Conservation (phyloP, 805 yeast genomes). For the Isabelozyma rhagii region DNA sequence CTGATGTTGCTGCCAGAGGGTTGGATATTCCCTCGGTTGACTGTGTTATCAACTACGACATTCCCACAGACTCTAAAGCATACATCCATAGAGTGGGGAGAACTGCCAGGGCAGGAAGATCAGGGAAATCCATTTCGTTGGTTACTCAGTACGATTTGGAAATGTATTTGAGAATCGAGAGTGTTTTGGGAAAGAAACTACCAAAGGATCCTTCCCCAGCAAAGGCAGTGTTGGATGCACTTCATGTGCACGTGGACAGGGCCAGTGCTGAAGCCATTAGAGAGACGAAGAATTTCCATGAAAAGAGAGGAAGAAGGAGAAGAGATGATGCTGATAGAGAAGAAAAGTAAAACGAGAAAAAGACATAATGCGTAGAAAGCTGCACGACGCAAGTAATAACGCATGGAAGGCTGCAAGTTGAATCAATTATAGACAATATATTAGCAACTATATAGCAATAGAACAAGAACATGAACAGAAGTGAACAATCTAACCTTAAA, state of each 20-base stretch:
- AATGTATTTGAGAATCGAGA: constrained; percentile 82
- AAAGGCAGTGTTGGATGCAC: constrained; percentile 68
- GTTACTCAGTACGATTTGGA: constrained; percentile 96
- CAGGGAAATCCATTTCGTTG: constrained; percentile 81
- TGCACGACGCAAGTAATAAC: background rate
- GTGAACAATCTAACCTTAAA: background rate
- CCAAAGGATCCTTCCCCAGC: constrained; percentile 78
- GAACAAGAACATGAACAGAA: background rate
- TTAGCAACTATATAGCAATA: background rate
- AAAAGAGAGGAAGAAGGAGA: constrained; percentile 15
- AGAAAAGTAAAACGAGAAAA: constrained; percentile 15
- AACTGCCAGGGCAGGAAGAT: constrained; percentile 91
- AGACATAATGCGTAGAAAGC: background rate
- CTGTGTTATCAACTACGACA: constrained; percentile 72
- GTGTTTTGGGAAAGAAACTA: constrained; percentile 76
- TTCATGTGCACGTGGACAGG: constrained; percentile 85
- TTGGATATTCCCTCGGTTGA: constrained; percentile 81
- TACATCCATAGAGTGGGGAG: constrained; percentile 90
- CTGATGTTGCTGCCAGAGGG: constrained; percentile 90
- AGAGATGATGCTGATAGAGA: constrained; percentile 33
- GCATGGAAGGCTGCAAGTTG: no score
- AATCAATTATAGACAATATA: background rate
- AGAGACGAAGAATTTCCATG: constrained; percentile 67
- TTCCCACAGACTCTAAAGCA: constrained; percentile 82
- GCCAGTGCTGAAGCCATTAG: constrained; percentile 89